phyloP scores from a whole-genome alignment of 306 rosid genomes.

The Sicyos edulis region DNA sequence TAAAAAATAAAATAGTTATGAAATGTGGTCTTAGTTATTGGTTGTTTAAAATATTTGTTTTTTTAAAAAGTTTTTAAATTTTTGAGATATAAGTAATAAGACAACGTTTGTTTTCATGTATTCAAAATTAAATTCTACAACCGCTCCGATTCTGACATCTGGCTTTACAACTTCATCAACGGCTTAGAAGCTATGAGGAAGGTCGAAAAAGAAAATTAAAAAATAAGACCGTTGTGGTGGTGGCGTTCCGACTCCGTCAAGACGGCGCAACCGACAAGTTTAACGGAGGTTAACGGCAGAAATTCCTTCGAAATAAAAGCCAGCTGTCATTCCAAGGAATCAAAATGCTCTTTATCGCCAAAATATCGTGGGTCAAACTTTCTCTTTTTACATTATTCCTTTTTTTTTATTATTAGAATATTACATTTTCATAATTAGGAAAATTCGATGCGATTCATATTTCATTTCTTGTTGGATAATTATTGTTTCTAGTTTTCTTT shows the following conservation, averaged over 20 bases:
- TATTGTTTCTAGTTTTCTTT: not conserved
- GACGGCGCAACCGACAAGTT: constrained; percentile 14
- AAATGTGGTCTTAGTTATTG: too few species aligned
- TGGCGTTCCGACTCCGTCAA: not conserved
- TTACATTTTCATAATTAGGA: not conserved
- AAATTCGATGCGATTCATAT: not conserved
- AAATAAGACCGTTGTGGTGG: constrained; percentile 9
- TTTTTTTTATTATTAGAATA: not conserved
- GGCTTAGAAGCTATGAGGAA: not conserved
- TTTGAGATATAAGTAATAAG: too few species aligned
- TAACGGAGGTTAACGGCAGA: constrained; percentile 14
- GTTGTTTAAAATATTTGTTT: too few species aligned
- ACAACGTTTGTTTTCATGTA: too few species aligned
- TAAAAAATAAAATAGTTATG: too few species aligned
- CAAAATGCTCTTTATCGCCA: not conserved
- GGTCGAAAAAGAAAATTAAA: not conserved
- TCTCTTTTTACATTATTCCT: not conserved
- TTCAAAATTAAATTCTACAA: not conserved
- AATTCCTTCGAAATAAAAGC: not conserved
- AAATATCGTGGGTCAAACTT: not conserved
- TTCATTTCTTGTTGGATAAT: not conserved
- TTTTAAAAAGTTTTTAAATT: too few species aligned
- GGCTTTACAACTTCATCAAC: not conserved
- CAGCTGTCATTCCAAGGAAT: constrained; percentile 2
- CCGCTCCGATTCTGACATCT: not conserved